These are phyloP conservation scores for Corylus avellana DNA, from an alignment of 306 rosid genomes.

Conservation along the genomic window DNA sequence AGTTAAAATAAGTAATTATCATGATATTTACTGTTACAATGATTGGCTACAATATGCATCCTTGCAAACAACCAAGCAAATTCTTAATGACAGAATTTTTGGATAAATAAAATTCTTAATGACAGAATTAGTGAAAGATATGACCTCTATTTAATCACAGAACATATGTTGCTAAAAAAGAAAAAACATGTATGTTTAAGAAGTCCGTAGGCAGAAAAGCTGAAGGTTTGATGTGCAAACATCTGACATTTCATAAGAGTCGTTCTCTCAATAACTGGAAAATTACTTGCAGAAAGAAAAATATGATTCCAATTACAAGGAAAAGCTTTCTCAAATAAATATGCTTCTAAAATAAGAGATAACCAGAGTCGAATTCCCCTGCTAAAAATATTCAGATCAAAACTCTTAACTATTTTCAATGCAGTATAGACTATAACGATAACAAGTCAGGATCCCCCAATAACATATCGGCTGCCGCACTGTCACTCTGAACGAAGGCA, in stretches of 20 bases:
- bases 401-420: neutral
- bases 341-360: neutral
- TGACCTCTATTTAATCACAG: neutral
- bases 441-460: neutral
- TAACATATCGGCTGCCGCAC: neutral
- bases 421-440: neutral
- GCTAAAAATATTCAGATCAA: neutral
- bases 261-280: neutral
- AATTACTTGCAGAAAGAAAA: neutral
- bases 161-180: neutral
- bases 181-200: neutral
- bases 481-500: neutral
- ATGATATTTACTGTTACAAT: conserved; percentile 17
- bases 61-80: conserved; percentile 14
- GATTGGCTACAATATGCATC: neutral
- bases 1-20: neutral
- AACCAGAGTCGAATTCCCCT: neutral
- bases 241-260: neutral
- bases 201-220: conserved; percentile 1
- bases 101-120: neutral
- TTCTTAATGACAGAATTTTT: neutral
- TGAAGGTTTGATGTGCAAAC: neutral
- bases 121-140: neutral
- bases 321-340: neutral
- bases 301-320: neutral